Evolutionary conservation across 2,329 filamentous ascomycete species (phyloP).

Genomic region (Fusarium fujikuroi): DNA sequence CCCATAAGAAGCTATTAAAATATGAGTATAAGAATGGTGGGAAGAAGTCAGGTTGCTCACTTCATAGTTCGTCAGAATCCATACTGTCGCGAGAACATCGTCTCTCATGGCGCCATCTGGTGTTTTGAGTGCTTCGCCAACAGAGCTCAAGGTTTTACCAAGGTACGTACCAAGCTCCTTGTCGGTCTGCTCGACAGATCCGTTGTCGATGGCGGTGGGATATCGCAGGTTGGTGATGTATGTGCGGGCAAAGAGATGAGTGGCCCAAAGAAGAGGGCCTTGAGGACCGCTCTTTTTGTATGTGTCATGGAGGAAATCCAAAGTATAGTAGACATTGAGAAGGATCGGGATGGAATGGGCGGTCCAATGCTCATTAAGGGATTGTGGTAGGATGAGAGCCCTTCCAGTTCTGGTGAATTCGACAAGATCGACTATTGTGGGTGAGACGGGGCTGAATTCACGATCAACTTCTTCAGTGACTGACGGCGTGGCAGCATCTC

Average conservation of each 20-base stretch:
- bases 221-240: slow-evolving; percentile 52
- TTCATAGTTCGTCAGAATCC: slow-evolving; percentile 55
- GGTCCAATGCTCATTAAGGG: slow-evolving; percentile 53
- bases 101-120: slow-evolving; percentile 46
- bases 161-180: slow-evolving; percentile 51
- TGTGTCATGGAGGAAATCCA: slow-evolving; percentile 49
- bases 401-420: slow-evolving; percentile 10
- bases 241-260: slow-evolving; percentile 54
- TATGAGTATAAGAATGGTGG: slow-evolving; percentile 13
- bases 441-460: slow-evolving; percentile 6
- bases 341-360: slow-evolving; percentile 53
- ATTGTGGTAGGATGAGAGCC: slow-evolving; percentile 26
- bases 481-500: slow-evolving; percentile 19
- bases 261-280: slow-evolving; percentile 53
- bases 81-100: slow-evolving; percentile 54
- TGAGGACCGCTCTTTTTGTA: slow-evolving; percentile 42
- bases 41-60: slow-evolving; percentile 29
- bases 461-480: slow-evolving; percentile 13
- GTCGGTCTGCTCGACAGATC: slow-evolving; percentile 42
- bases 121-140: slow-evolving; percentile 52
- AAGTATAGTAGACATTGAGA: slow-evolving; percentile 51
- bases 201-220: slow-evolving; percentile 45
- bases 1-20: slow-evolving; percentile 50
- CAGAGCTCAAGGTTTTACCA: slow-evolving; percentile 51
- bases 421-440: slow-evolving; percentile 14